Base-by-base conservation (phyloP, 2,329 filamentous ascomycete species). In the Thelonectria discophora region DNA sequence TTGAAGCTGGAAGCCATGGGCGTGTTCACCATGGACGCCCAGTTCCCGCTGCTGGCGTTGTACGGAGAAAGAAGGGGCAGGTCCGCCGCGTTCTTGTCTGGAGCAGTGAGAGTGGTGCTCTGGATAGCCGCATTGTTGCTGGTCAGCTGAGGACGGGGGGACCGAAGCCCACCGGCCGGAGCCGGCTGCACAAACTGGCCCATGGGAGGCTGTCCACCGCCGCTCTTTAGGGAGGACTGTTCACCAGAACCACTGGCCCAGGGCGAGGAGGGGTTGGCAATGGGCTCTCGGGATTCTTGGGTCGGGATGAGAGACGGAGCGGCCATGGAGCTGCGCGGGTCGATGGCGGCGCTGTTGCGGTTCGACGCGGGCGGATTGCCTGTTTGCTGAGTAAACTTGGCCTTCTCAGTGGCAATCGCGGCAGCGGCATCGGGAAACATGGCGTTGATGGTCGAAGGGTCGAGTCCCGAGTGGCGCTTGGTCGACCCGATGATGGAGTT, bases 381-480 rank as follows among this genome's bases (percentile, higher is more conserved):
- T 4, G 94, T 97, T 76, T 97, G 92, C 77, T 97, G 94, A 17
- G 94, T 96, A 75, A 96, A 98, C 76, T 97, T 96, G 60, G 94
- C 94, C 82, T 97, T 97, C 78, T 99, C 94, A 63, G 95, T 97
- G 24, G 94, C 94, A 76, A 99, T 98, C n/a, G 95, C 95, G 43
- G 94, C 94, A 13, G 95, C 95, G 46, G 95, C 95, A 81, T 99
- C 95, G 7, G 95, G 95, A 77, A 99, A 99, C 95, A 99, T 98
- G 72, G 93, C 93, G 78, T 97, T 97, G 79, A 99, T 97, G 21
- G 93, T 96, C 32, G 90, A 93, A 5, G 92, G 86, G 75, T 98
- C 94, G 58, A 99, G 88, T n/a, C 91, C 93, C 47, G 95, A 98
- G 76, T 97, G 95, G 69, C 95, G 90, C 82, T 97, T 98, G 53